phyloP scores from a whole-genome alignment of 768 basidiomycete genomes.

The Podaxis pistillaris region DNA sequence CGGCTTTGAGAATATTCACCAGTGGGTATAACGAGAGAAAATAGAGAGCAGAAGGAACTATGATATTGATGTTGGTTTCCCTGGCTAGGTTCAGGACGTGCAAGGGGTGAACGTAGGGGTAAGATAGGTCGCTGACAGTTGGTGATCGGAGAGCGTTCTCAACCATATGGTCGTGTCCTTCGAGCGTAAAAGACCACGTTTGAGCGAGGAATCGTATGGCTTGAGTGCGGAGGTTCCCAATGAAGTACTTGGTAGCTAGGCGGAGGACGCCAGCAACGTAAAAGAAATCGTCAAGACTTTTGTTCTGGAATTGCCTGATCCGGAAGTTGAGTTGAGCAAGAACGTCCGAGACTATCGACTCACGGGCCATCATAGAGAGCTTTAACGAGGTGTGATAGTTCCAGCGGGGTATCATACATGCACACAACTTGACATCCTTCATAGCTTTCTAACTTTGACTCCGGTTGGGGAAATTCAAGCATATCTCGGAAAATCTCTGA shows the following conservation, averaged over 20 bases:
- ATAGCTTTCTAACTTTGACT: slow-evolving; percentile 29
- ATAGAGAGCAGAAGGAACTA: slow-evolving; percentile 52
- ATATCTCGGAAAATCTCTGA: slow-evolving; percentile 57
- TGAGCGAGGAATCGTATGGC: slow-evolving; percentile 46
- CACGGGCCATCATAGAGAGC: slow-evolving; percentile 59
- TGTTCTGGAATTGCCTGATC: slow-evolving; percentile 35
- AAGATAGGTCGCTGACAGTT: slow-evolving; percentile 42
- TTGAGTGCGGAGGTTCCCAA: slow-evolving; percentile 47
- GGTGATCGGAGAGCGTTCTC: slow-evolving; percentile 43
- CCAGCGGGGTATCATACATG: slow-evolving; percentile 51
- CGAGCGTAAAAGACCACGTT: slow-evolving; percentile 53
- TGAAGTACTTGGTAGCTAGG: slow-evolving; percentile 59
- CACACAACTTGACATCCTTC: slow-evolving; percentile 50
- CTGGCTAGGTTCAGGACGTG: slow-evolving; percentile 56
- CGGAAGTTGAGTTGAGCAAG: background rate
- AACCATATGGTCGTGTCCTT: slow-evolving; percentile 58
- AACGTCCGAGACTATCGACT: slow-evolving; percentile 23
- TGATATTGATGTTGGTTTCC: slow-evolving; percentile 43
- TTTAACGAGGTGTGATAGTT: slow-evolving; percentile 48
- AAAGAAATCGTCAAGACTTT: slow-evolving; percentile 50
- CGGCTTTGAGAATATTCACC: slow-evolving; percentile 42
- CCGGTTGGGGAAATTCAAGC: slow-evolving; percentile 48
- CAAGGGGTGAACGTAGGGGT: slow-evolving; percentile 58
- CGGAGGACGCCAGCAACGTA: slow-evolving; percentile 57
- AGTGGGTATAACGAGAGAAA: slow-evolving; percentile 59